Evolutionary conservation across 1,284 basidiomycete genomes (phyloP).

Genomic region (Ganoderma multipileum): DNA sequence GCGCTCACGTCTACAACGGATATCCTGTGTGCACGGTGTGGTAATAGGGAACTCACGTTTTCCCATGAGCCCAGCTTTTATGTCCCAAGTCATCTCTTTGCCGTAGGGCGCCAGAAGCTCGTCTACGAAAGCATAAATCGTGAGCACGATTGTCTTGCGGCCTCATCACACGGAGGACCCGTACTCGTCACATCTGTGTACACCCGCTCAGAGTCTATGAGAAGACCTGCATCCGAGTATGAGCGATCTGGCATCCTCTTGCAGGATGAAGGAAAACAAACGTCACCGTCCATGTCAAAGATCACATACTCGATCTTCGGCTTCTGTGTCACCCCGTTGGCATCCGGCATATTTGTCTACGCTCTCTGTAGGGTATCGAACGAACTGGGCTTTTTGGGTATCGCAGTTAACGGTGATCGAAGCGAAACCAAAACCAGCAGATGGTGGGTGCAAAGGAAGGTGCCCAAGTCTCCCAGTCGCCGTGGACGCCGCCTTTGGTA

Average conservation of each 20-base stretch:
- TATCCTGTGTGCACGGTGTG: neutral
- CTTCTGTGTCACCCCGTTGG: neutral
- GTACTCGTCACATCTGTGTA: constrained; percentile 80
- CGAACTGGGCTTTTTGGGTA: neutral
- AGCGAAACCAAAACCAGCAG: neutral
- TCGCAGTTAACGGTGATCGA: neutral
- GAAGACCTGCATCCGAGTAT: constrained; percentile 45
- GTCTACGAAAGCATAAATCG: constrained; percentile 48
- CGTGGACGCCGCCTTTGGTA: neutral
- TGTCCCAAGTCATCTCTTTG: constrained; percentile 82
- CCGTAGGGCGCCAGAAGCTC: constrained; percentile 76
- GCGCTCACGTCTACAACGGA: neutral
- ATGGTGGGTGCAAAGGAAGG: neutral
- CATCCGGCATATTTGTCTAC: neutral
- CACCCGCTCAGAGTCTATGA: constrained; percentile 77
- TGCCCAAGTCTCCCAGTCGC: neutral
- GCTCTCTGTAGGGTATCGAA: neutral
- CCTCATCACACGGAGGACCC: neutral
- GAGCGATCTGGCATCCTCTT: constrained; percentile 1
- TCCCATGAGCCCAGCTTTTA: constrained; percentile 85
- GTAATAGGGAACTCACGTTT: constrained; percentile 59
- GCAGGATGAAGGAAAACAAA: neutral
- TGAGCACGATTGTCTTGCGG: neutral
- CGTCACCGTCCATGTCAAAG: constrained; percentile 82
- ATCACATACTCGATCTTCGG: constrained; percentile 70